Conservation (phyloP, 2,329 filamentous ascomycete genomes). For the Hypoxylon rubiginosum region DNA sequence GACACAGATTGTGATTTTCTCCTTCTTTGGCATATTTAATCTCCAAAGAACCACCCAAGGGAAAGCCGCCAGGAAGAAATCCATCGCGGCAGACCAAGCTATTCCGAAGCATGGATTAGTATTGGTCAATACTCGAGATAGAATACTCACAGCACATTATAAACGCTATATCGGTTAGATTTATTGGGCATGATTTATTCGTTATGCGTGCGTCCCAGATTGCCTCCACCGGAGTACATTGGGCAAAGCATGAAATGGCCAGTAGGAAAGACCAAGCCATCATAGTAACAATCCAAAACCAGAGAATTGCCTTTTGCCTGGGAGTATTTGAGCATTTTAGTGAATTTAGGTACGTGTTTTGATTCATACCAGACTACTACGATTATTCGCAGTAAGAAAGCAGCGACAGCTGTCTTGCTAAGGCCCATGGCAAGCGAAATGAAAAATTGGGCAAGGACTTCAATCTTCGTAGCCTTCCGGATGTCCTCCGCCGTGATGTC, state of each 20-base stretch:
- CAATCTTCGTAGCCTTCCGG: conserved; percentile 30
- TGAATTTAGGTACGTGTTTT: background rate
- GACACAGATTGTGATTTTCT: conserved; percentile 37
- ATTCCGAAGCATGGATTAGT: conserved; percentile 7
- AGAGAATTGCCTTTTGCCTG: conserved; percentile 39
- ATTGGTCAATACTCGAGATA: background rate
- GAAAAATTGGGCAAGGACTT: conserved; percentile 30
- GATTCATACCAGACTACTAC: conserved; percentile 25
- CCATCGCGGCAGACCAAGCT: conserved; percentile 41
- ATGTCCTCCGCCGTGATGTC: conserved; percentile 27
- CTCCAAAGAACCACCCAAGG: conserved; percentile 37
- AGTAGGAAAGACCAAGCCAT: conserved; percentile 34
- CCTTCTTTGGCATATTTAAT: conserved; percentile 38
- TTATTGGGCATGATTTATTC: conserved; percentile 22
- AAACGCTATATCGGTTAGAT: conserved; percentile 33
- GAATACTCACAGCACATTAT: conserved; percentile 38
- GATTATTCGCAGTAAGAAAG: conserved; percentile 41
- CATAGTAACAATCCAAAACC: conserved; percentile 40
- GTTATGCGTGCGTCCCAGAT: conserved; percentile 33
- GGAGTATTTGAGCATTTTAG: background rate
- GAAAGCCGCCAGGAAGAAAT: conserved; percentile 41
- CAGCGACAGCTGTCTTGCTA: conserved; percentile 35
- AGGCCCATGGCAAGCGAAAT: conserved; percentile 35
- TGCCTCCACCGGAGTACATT: conserved; percentile 34
- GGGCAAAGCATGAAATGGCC: conserved; percentile 31